Evolutionary conservation across 768 basidiomycete species (phyloP).

Genomic region (Trichaptum fuscoviolaceum): DNA sequence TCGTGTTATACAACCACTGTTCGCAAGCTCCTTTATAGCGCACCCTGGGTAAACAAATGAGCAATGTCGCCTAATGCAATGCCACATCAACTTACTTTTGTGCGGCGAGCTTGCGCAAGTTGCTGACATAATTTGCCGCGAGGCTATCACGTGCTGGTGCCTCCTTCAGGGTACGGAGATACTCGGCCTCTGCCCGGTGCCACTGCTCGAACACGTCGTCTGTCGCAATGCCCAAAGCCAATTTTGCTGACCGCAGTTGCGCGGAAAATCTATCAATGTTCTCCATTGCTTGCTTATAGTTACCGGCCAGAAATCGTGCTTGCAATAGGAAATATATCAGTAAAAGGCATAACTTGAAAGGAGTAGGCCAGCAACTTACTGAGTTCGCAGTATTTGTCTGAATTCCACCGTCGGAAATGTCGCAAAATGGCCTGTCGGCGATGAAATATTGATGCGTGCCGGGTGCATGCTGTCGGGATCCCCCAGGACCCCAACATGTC

Average conservation of each 20-base stretch:
- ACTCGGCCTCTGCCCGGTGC: not conserved
- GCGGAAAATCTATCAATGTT: not conserved
- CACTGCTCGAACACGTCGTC: not conserved
- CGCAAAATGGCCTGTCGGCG: slow-evolving; percentile 21
- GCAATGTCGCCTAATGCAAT: not conserved
- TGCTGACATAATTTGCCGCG: not conserved
- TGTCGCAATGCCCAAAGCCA: not conserved
- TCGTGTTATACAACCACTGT: not conserved
- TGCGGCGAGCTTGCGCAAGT: not conserved
- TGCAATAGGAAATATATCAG: not conserved
- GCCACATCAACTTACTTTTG: not conserved
- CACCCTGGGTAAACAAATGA: not conserved
- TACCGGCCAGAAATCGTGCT: not conserved
- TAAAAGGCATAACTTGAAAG: not conserved
- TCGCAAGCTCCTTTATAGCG: not conserved
- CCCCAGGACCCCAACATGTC: too few species aligned
- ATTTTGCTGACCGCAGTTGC: not conserved
- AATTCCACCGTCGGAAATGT: slow-evolving; percentile 18
- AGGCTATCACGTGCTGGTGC: slow-evolving; percentile 1
- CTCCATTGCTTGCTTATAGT: not conserved
- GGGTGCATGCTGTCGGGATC: too few species aligned
- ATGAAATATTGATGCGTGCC: slow-evolving; percentile 22
- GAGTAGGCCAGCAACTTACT: slow-evolving; percentile 13
- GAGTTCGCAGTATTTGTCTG: slow-evolving; percentile 17
- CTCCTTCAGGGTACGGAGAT: not conserved